These are phyloP conservation scores for Irpex sp. DNA, from an alignment of 1,284 basidiomycete species.

Conservation along the genomic window DNA sequence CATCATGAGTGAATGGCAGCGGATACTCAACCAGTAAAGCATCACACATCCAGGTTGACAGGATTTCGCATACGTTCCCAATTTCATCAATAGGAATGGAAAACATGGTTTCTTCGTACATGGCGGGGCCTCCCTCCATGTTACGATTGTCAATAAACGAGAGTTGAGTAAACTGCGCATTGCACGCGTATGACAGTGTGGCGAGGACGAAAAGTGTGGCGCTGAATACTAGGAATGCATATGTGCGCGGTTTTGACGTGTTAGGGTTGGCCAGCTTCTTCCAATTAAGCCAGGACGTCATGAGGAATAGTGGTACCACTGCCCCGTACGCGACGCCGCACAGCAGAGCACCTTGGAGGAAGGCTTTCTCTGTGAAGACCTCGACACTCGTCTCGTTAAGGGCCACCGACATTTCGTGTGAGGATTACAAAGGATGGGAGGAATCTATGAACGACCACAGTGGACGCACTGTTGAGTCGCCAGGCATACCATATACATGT, in stretches of 20 bases:
- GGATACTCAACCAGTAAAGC: constrained; percentile 7
- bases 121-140: constrained; percentile 9
- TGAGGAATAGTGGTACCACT: not conserved
- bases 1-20: not conserved
- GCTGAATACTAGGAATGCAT: not conserved
- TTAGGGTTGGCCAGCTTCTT: not conserved
- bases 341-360: constrained; percentile 1
- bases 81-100: constrained; percentile 4
- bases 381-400: not conserved
- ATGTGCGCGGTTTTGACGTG: not conserved
- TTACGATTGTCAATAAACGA: constrained; percentile 10
- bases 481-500: not conserved
- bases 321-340: constrained; percentile 4
- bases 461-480: not conserved
- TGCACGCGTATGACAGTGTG: constrained; percentile 5
- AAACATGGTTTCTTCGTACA: constrained; percentile 7
- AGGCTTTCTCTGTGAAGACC: not conserved
- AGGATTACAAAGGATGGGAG: not conserved
- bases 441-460: not conserved
- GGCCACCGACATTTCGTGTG: not conserved
- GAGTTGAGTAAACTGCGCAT: constrained; percentile 7
- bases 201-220: constrained; percentile 8
- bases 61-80: constrained; percentile 1
- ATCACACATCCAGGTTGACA: constrained; percentile 9
- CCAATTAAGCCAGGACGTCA: not conserved